phyloP scores from a whole-genome alignment of 2,329 filamentous ascomycete species.

The Fusarium sp. region DNA sequence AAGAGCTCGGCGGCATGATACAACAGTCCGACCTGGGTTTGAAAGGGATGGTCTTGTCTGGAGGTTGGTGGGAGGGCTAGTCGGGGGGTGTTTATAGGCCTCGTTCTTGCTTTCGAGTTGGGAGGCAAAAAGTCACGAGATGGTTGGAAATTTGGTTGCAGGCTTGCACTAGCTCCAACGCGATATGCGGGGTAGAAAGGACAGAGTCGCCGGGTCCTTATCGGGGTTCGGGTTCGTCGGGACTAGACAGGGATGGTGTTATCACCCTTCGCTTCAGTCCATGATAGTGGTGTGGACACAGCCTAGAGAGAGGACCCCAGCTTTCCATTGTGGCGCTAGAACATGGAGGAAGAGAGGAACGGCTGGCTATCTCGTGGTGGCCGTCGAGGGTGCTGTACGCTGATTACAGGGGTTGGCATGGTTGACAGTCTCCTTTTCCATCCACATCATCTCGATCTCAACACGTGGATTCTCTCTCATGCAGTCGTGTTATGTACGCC shows the following conservation, averaged over 20 bases:
- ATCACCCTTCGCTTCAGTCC: neutral
- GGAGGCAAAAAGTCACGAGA: constrained; percentile 6
- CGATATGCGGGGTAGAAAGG: constrained; percentile 3
- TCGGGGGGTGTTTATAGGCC: neutral
- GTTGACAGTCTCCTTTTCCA: neutral
- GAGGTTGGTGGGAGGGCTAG: neutral
- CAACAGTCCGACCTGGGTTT: neutral
- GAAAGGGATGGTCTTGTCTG: neutral
- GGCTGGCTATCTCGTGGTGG: neutral
- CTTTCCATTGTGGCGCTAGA: constrained; percentile 4
- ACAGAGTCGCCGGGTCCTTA: constrained; percentile 1
- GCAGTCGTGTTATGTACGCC: neutral
- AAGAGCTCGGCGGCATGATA: constrained; percentile 33
- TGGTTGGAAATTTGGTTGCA: constrained; percentile 3
- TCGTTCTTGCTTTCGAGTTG: neutral
- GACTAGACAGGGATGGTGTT: neutral
- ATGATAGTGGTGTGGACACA: neutral
- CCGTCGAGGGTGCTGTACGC: neutral
- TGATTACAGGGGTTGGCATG: neutral
- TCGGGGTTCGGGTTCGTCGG: constrained; percentile 3
- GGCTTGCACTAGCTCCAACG: constrained; percentile 1
- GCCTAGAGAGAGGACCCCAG: neutral
- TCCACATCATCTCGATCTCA: neutral
- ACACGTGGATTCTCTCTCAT: neutral
- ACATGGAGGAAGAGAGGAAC: neutral